These are phyloP conservation scores for Xylaria hypoxylon DNA, from an alignment of 2,329 filamentous ascomycete genomes.

Conservation along the genomic window DNA sequence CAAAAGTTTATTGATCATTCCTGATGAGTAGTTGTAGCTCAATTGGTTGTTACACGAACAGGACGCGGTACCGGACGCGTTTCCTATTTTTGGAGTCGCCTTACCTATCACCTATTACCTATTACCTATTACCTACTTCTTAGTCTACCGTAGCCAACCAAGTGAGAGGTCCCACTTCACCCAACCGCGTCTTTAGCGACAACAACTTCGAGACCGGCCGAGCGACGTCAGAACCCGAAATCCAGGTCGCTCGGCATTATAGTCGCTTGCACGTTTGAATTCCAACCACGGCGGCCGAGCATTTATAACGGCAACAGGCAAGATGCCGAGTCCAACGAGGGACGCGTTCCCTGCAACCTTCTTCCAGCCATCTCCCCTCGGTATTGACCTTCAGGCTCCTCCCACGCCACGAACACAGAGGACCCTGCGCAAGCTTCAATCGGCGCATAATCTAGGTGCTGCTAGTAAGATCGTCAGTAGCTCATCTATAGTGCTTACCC, in stretches of 20 bases:
- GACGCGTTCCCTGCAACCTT: conserved; percentile 43
- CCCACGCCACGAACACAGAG: conserved; percentile 74
- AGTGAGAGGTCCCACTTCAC: conserved; percentile 22
- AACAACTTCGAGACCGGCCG: conserved; percentile 7
- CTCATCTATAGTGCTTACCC: conserved; percentile 68
- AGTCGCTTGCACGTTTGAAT: background rate
- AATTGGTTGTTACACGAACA: background rate
- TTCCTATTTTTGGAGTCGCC: conserved; percentile 6
- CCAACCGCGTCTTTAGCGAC: conserved; percentile 26
- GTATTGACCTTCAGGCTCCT: conserved; percentile 65
- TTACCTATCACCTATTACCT: no score
- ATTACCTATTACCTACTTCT: no score
- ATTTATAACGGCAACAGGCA: conserved; percentile 6
- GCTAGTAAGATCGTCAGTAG: conserved; percentile 61
- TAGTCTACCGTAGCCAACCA: no score
- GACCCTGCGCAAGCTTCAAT: conserved; percentile 78
- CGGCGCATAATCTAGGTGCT: conserved; percentile 74
- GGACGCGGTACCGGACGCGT: background rate
- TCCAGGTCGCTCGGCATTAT: conserved; percentile 17
- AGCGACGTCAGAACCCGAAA: conserved; percentile 20
- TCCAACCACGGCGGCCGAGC: background rate
- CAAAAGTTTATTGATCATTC: no score
- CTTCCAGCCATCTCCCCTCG: conserved; percentile 54
- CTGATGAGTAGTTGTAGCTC: no score
- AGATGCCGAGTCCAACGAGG: conserved; percentile 49